These are phyloP conservation scores for Malassezia psittaci DNA, from an alignment of 1,284 basidiomycete genomes.

Conservation along the genomic window DNA sequence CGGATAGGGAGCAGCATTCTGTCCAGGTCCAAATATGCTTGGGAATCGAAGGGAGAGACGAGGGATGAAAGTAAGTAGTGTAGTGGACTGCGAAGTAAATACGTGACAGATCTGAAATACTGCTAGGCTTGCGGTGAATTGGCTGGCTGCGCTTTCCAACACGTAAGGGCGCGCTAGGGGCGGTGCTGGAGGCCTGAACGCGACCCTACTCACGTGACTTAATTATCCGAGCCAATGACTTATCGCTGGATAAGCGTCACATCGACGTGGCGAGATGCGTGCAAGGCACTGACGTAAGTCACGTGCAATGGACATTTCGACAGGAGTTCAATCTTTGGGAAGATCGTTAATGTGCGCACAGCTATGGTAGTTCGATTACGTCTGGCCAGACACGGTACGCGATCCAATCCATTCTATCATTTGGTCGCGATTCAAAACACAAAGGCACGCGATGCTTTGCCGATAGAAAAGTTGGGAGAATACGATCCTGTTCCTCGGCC, in stretches of 20 bases:
- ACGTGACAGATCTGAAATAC: not conserved
- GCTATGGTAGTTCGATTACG: conserved; percentile 74
- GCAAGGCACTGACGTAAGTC: not conserved
- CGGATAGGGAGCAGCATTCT: not conserved
- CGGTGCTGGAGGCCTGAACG: not conserved
- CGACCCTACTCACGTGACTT: not conserved
- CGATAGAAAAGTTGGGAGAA: conserved; percentile 76
- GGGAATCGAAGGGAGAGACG: not conserved
- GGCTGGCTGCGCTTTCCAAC: not conserved
- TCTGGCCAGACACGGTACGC: conserved; percentile 70
- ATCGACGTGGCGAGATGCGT: not conserved
- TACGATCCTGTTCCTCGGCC: conserved; percentile 61
- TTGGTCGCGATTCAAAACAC: conserved; percentile 72
- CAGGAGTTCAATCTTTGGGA: too few relatives aligned
- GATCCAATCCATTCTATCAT: conserved; percentile 72
- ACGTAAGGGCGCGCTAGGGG: not conserved
- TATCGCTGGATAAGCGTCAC: not conserved
- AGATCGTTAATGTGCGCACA: not conserved
- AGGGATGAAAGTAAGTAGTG: not conserved
- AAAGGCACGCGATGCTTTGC: conserved; percentile 71
- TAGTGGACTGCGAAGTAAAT: too few relatives aligned
- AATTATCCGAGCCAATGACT: too few relatives aligned
- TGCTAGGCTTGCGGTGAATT: not conserved
- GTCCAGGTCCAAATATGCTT: not conserved
- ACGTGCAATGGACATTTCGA: too few relatives aligned